Percentiles rank a stretch among this genome's conserved stretches.
phyloP scores from a whole-genome alignment of 2,329 filamentous ascomycete species.

The Verticillium longisporum region DNA sequence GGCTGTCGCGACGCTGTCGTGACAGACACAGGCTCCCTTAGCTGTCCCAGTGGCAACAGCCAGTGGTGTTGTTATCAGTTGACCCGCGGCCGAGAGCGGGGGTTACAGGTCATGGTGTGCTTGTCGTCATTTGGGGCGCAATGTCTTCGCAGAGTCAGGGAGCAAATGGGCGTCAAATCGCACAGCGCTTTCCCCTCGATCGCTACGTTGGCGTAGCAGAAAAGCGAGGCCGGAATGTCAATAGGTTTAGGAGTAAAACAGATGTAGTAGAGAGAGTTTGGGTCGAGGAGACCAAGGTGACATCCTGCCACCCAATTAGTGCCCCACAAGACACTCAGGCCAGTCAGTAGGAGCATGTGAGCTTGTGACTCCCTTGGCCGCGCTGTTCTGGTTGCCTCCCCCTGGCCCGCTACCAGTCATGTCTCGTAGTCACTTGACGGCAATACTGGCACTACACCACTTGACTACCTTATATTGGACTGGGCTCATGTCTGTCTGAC shows the following conservation, averaged over 20 bases:
- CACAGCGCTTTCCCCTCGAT: neutral
- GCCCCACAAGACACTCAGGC: neutral
- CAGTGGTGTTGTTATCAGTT: conserved; percentile 23
- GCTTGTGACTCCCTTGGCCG: neutral
- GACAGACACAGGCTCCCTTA: neutral
- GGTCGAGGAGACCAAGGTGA: neutral
- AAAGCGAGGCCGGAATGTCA: neutral
- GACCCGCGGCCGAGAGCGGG: conserved; percentile 27
- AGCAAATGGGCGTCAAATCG: neutral
- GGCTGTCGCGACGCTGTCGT: neutral
- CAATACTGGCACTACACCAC: neutral
- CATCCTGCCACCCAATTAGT: neutral
- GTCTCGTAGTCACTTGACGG: neutral
- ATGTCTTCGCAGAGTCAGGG: neutral
- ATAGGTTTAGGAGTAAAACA: too few species aligned
- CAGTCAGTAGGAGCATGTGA: neutral
- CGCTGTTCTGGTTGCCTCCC: neutral
- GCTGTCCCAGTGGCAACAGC: conserved; percentile 8
- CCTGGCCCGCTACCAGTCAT: neutral
- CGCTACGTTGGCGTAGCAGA: neutral
- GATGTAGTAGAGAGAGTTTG: neutral
- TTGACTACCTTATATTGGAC: neutral
- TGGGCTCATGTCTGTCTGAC: neutral
- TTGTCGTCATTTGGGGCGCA: conserved; percentile 8
- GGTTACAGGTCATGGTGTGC: conserved; percentile 22